phyloP scores from a whole-genome alignment of 257 asterid species.

The Forsythia suspensa region DNA sequence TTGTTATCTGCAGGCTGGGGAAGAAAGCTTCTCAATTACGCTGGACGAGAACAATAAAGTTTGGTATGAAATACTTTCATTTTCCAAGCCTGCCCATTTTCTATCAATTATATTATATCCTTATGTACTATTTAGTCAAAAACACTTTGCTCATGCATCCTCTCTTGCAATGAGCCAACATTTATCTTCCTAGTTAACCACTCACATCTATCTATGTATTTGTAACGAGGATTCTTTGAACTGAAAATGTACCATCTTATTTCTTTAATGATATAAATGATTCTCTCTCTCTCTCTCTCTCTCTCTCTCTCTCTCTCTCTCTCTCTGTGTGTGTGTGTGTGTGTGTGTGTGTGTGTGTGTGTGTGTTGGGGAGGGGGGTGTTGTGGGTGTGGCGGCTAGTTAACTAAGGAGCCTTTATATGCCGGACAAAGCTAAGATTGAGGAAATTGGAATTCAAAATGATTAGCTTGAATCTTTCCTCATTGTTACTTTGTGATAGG shows the following conservation, averaged over 20 bases:
- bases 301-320: too few species aligned
- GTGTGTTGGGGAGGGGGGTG: too few species aligned
- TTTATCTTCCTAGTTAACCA: slow-evolving; percentile 38
- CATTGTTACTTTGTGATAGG: neutral
- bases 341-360: too few species aligned
- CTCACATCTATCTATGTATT: neutral
- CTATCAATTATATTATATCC: slow-evolving; percentile 78
- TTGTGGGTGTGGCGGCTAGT: neutral
- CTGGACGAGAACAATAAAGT: slow-evolving; percentile 85
- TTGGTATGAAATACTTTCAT: slow-evolving; percentile 91
- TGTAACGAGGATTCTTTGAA: neutral
- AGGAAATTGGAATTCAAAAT: neutral
- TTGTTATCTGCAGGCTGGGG: slow-evolving; percentile 74
- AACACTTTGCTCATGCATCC: slow-evolving; percentile 79
- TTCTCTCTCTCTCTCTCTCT: too few species aligned
- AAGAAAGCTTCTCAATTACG: slow-evolving; percentile 88
- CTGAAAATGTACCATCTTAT: neutral
- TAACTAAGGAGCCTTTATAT: too few species aligned
- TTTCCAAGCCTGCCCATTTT: slow-evolving; percentile 80
- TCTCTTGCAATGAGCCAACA: slow-evolving; percentile 62
- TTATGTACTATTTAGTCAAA: slow-evolving; percentile 73
- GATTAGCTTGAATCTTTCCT: neutral
- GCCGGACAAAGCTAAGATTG: too few species aligned
- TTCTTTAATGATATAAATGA: neutral
- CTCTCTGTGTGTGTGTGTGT: too few species aligned